Evolutionary conservation across 768 basidiomycete species (phyloP).

Genomic region (Tremella mesenterica): DNA sequence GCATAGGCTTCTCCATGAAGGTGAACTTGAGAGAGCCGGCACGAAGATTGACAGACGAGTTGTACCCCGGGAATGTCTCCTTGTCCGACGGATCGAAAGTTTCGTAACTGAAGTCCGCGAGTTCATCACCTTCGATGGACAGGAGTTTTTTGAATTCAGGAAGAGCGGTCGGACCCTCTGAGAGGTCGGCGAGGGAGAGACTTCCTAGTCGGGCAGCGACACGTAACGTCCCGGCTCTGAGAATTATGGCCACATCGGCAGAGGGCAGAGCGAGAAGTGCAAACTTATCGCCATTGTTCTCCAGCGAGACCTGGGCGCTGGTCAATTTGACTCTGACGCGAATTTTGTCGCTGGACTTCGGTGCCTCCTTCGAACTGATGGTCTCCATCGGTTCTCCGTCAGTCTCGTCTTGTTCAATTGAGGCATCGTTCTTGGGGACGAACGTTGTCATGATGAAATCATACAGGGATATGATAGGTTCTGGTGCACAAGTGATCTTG

Average conservation of each 20-base stretch:
- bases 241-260: slow-evolving; percentile 70
- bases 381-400: not conserved
- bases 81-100: slow-evolving; percentile 67
- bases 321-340: slow-evolving; percentile 74
- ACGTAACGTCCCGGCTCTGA: slow-evolving; percentile 63
- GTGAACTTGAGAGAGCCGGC: slow-evolving; percentile 85
- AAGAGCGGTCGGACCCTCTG: slow-evolving; percentile 47
- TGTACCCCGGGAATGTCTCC: slow-evolving; percentile 64
- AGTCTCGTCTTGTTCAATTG: slow-evolving; percentile 5
- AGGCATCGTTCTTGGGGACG: slow-evolving; percentile 50
- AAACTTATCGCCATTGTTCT: slow-evolving; percentile 60
- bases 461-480: slow-evolving; percentile 80
- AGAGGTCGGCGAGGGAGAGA: slow-evolving; percentile 63
- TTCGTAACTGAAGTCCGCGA: slow-evolving; percentile 89
- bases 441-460: slow-evolving; percentile 98
- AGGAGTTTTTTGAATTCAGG: slow-evolving; percentile 73
- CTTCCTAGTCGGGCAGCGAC: slow-evolving; percentile 75
- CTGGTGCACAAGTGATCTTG: slow-evolving; percentile 76
- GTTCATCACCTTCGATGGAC: slow-evolving; percentile 86
- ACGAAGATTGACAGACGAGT: slow-evolving; percentile 68
- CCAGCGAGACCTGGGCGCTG: slow-evolving; percentile 71
- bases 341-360: slow-evolving; percentile 53
- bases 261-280: slow-evolving; percentile 85
- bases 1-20: slow-evolving; percentile 85
- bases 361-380: not conserved